Evolutionary conservation across 371 early-diverging fungal species (phyloP).

Genomic region (Basidiobolus meristosporus): DNA sequence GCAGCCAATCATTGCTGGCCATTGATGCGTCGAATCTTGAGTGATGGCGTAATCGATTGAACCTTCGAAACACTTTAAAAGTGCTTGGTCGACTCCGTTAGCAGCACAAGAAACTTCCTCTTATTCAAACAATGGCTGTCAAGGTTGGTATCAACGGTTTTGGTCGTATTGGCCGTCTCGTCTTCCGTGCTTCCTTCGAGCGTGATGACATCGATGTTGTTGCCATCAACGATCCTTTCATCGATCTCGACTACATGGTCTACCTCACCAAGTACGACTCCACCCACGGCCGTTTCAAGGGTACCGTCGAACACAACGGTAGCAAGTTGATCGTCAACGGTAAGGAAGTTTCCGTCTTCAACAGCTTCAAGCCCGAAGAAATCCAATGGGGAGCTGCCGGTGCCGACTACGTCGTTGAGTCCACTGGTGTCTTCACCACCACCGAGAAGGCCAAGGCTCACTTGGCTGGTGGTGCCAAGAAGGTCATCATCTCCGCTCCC

Average conservation of each 20-base stretch:
- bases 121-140: too few relatives aligned
- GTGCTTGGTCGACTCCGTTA: too few relatives aligned
- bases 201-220: constrained; percentile 62
- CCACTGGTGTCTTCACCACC: constrained; percentile 96
- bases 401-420: constrained; percentile 94
- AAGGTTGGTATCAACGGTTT: too few relatives aligned
- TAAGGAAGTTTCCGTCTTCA: constrained; percentile 48
- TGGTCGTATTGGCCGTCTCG: constrained; percentile 97
- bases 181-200: constrained; percentile 76
- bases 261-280: constrained; percentile 97
- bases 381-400: constrained; percentile 84
- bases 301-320: constrained; percentile 40
- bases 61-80: constrained; percentile 8
- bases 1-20: too few relatives aligned
- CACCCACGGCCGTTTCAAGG: constrained; percentile 86
- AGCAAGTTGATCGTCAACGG: too few relatives aligned
- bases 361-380: constrained; percentile 54
- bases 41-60: background rate
- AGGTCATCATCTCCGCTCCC: too few relatives aligned
- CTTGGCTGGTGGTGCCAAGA: constrained; percentile 87
- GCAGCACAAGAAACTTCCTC: too few relatives aligned
- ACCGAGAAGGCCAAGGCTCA: constrained; percentile 77
- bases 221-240: constrained; percentile 97
- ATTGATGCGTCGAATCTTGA: background rate
- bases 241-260: constrained; percentile 87